These are phyloP conservation scores for Aeschynomene evenia DNA, from an alignment of 306 rosid species.

Conservation along the genomic window DNA sequence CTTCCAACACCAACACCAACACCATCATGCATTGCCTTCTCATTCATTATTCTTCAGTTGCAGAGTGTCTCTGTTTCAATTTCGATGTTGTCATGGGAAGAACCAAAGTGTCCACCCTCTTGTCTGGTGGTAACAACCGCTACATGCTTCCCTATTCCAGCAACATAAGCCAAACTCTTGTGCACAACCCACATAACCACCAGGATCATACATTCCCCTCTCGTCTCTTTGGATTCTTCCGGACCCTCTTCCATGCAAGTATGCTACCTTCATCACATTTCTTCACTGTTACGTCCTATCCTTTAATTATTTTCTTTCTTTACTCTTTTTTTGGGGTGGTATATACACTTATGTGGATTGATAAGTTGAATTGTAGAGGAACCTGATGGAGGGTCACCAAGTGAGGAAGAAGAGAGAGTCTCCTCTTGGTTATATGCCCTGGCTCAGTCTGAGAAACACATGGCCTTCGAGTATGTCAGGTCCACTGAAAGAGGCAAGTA, in stretches of 20 bases:
- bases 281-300: background rate
- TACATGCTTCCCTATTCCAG: constrained; percentile 43
- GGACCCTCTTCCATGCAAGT: constrained; percentile 45
- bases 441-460: constrained; percentile 61
- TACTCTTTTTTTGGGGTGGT: background rate
- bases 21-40: too few relatives aligned
- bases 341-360: constrained; percentile 15
- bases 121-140: constrained; percentile 20
- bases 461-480: constrained; percentile 75
- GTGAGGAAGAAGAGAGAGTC: constrained; percentile 72
- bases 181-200: constrained; percentile 34
- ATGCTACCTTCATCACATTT: background rate
- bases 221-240: constrained; percentile 26
- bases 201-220: constrained; percentile 2
- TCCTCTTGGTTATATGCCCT: constrained; percentile 71
- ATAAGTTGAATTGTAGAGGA: constrained; percentile 51
- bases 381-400: constrained; percentile 62
- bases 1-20: too few relatives aligned
- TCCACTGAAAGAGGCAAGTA: constrained; percentile 85
- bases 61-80: background rate
- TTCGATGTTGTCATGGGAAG: constrained; percentile 40
- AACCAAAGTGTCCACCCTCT: constrained; percentile 41
- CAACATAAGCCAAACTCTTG: constrained; percentile 43
- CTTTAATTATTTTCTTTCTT: background rate
- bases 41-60: background rate